A percentile compares a stretch with the other conserved stretches of the same genome.
Evolutionary conservation across 2,329 filamentous ascomycete genomes (phyloP).

Genomic region (Hymenoscyphus fructigenus): DNA sequence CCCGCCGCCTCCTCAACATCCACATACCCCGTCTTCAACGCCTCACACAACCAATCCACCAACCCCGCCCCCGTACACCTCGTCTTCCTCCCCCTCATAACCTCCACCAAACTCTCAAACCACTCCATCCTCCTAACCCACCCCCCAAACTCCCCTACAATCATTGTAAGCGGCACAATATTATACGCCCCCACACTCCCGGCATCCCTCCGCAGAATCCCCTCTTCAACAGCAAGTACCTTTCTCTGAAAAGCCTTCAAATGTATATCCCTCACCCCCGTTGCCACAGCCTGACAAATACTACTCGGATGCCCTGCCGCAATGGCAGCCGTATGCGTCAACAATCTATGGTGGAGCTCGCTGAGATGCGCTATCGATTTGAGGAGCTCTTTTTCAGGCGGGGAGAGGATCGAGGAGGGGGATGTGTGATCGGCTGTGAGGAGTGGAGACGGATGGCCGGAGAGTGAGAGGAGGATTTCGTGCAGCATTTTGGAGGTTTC

Average conservation of each 20-base stretch:
- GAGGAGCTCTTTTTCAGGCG: conserved; percentile 81
- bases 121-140: conserved; percentile 86
- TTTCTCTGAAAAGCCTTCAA: conserved; percentile 79
- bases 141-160: conserved; percentile 80
- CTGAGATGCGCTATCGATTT: conserved; percentile 74
- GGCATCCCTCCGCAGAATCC: conserved; percentile 74
- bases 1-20: conserved; percentile 78
- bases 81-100: conserved; percentile 53
- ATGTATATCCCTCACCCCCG: conserved; percentile 71
- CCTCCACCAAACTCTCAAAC: conserved; percentile 72
- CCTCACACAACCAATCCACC: conserved; percentile 73
- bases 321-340: conserved; percentile 64
- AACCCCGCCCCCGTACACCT: conserved; percentile 67
- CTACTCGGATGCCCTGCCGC: conserved; percentile 71
- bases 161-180: conserved; percentile 84
- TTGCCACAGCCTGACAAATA: conserved; percentile 84
- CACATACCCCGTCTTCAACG: conserved; percentile 82
- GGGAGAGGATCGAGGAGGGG: conserved; percentile 57
- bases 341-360: conserved; percentile 72
- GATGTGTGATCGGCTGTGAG: conserved; percentile 58
- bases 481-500: conserved; percentile 71
- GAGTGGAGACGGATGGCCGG: conserved; percentile 87
- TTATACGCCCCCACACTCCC: conserved; percentile 85
- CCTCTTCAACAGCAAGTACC: conserved; percentile 79
- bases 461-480: conserved; percentile 95